These are phyloP conservation scores for Claviceps africana DNA, from an alignment of 2,329 filamentous ascomycete species.

Conservation along the genomic window DNA sequence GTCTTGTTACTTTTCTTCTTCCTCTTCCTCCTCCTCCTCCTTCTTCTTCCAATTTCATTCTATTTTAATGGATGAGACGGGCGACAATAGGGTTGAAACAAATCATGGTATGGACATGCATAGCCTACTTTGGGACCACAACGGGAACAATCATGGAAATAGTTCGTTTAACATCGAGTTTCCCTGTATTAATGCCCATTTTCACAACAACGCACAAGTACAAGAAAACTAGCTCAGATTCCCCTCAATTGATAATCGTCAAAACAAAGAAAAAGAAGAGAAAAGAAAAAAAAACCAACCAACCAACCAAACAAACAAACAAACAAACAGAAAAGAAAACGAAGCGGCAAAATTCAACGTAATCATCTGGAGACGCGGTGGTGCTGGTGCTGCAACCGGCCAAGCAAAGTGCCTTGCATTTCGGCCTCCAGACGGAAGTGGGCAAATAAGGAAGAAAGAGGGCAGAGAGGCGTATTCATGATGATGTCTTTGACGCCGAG, in stretches of 20 bases:
- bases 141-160: not conserved
- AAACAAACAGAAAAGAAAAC: not conserved
- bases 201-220: slow-evolving; percentile 5
- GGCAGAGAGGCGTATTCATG: not conserved
- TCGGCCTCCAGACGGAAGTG: not conserved
- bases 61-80: not conserved
- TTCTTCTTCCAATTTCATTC: not conserved
- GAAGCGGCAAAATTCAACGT: not conserved
- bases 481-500: not conserved
- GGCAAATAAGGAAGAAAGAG: not conserved
- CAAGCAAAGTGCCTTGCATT: slow-evolving; percentile 1
- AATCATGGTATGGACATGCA: not conserved
- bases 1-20: not conserved
- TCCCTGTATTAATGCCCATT: slow-evolving; percentile 10
- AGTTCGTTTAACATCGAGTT: not conserved
- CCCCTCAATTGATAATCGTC: slow-evolving; percentile 5
- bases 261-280: not conserved
- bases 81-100: not conserved
- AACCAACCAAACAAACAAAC: no score
- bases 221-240: slow-evolving; percentile 5
- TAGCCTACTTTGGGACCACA: not conserved
- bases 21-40: no score
- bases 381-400: not conserved
- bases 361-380: not conserved
- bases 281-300: not conserved